These are phyloP conservation scores for Bassia scoparia DNA, from an alignment of 148 eudicot species.

Conservation along the genomic window DNA sequence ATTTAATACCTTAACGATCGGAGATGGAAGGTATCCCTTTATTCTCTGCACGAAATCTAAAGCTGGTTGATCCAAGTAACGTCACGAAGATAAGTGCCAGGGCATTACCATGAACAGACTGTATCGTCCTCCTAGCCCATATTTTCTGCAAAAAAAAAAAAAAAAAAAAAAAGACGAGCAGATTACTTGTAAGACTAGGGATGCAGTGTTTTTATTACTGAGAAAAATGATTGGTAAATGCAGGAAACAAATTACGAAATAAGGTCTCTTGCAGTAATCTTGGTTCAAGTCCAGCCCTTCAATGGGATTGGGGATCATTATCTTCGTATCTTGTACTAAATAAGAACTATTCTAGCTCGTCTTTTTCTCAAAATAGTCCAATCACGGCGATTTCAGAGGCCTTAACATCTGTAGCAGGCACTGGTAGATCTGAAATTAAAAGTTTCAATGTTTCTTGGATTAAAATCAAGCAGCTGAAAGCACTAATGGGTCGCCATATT, in stretches of 20 bases:
- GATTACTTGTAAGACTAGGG: not conserved
- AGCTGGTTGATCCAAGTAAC: constrained; percentile 73
- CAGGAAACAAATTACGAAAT: constrained; percentile 46
- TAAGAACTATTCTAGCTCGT: constrained; percentile 76
- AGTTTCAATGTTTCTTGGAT: not conserved
- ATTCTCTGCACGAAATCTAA: constrained; percentile 67
- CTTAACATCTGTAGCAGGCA: constrained; percentile 86
- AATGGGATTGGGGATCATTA: constrained; percentile 66
- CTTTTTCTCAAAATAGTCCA: constrained; percentile 82
- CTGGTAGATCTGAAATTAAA: constrained; percentile 60
- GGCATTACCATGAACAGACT: constrained; percentile 77
- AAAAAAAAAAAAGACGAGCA: not conserved
- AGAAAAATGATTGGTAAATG: no score
- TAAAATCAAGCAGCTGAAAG: constrained; percentile 1
- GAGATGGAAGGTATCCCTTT: constrained; percentile 37
- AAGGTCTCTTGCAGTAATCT: constrained; percentile 61
- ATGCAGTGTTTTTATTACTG: no score
- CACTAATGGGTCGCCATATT: no score
- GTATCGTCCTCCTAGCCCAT: constrained; percentile 84
- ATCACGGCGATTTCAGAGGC: constrained; percentile 76
- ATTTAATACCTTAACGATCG: not conserved
- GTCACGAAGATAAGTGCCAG: constrained; percentile 64
- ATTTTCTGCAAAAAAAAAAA: constrained; percentile 44
- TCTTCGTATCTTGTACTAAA: constrained; percentile 85
- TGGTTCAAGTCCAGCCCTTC: constrained; percentile 65